Evolutionary conservation across 495 filamentous ascomycete genomes (phyloP), one percentile per base, ranked within the genome.

Genomic region (Aspergillus heteromorphus): DNA sequence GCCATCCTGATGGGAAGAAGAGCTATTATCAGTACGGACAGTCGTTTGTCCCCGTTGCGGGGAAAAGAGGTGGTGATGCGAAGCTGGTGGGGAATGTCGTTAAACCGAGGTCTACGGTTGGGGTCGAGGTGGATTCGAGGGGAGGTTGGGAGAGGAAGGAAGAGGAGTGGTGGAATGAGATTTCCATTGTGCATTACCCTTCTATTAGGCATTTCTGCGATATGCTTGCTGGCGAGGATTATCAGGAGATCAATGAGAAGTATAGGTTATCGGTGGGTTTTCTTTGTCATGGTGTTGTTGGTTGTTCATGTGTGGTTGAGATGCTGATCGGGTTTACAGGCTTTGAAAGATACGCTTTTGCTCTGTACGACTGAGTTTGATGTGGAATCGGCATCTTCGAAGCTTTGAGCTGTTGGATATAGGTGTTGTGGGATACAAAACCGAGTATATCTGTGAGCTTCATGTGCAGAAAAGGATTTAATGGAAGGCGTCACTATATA

Each of bases 171-270:
- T 73, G 71, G 69, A 77, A 82, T 74, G 74, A 85, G 67, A 69
- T 85, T 45, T 83, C 83, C 6, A 66, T 86, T 43, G 84, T 84
- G 60, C 83, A 87, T 72, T 87, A 87, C 67, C 83, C 84, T 8
- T 82, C 74, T 41, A 74, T 86, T 34, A 50, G 58, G 40, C 83
- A 87, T 65, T 87, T 87, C 60, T 79, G 75, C 52, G 79, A 83
- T 62, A 87, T 86, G 83, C 60, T 82, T n/a, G 79, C 67, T 9
- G 75, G 76, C 27, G 73, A 75, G 53, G 83, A 86, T 64, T 87
- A 87, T 66, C 84, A 87, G 69, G 74, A 71, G 16, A 79, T 80
- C 9, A 87, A 87, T 71, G 69, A 74, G 57, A 71, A 67, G 63
- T 74, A 76, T 63, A 63, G 83, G 42, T 63, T 85, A 40, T 71